Evolutionary conservation across 2,329 filamentous ascomycete genomes (phyloP), one percentile per base, ranked within the genome.

Genomic region (Xylariaceae sp.): DNA sequence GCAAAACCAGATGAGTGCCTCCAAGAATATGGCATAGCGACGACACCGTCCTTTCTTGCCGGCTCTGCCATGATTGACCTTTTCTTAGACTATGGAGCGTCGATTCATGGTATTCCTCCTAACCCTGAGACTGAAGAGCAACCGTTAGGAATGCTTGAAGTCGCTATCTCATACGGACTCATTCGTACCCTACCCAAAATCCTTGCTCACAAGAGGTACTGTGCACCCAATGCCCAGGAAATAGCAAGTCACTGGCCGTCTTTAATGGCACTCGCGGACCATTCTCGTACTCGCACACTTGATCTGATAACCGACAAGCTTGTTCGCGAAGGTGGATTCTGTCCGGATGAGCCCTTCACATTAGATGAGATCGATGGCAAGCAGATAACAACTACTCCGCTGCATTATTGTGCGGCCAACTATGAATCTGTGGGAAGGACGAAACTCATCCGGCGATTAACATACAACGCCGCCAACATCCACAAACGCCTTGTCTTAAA

Each of bases 71-170:
- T 56, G 42, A 22, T 59, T 14, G 5, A 22, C 1, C 27, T 58
- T 11, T 41, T 61, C 9, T 18, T 61, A 10, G 48, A 60, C 17
- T 41, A 55, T 44, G 59, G 59, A 7, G 55, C 51, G 12, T 40
- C 36, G 31, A 54, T 58, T 41, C 55, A 59, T 43, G 43, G 15
- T 3, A 30, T 15, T 33, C 54, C 46, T 4, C 15, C 47, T 1
- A 30, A 39, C n/a, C 38, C 17, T 6, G 10, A 11, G 2, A 22
- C 39, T 6, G 11, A 11, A 33, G 14, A 18, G 2, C 32, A 22
- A 5, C 11, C 15, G n/a, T 30, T 51, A n/a, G 50, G 53, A 2
- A 15, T 52, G 3, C 45, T 60, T 32, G 52, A 57, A 31, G 11
- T 49, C 9, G 54, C 54, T 2, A 54, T 60, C n/a, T n/a, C 6